These are phyloP conservation scores for Gossypium australe DNA, from an alignment of 345 rosid species.

Conservation along the genomic window DNA sequence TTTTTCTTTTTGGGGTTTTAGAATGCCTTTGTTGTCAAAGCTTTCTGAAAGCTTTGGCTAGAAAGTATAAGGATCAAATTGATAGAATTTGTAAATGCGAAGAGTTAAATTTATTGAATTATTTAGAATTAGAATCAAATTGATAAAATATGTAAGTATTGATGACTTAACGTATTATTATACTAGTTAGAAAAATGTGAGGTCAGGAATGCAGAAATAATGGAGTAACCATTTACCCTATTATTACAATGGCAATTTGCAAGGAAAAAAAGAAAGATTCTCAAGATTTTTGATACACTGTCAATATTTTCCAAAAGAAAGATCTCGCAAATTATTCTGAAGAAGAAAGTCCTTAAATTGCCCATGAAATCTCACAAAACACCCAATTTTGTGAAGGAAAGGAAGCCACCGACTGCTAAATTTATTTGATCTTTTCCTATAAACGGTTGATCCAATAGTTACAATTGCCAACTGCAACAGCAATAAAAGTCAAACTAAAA, in stretches of 20 bases:
- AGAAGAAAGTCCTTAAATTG: not conserved
- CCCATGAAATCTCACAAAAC: not conserved
- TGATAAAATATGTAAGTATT: too few species aligned
- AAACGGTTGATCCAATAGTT: not conserved
- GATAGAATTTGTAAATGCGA: too few species aligned
- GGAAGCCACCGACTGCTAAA: not conserved
- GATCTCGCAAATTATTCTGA: not conserved
- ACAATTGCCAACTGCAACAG: not conserved
- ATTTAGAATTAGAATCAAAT: too few species aligned
- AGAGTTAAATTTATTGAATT: too few species aligned
- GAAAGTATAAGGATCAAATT: too few species aligned
- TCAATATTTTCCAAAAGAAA: not conserved
- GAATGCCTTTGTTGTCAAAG: too few species aligned
- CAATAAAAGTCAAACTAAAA: not conserved
- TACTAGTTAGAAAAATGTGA: too few species aligned
- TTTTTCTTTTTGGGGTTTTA: too few species aligned
- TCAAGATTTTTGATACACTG: not conserved
- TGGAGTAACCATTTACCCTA: too few species aligned
- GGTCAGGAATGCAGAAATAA: too few species aligned
- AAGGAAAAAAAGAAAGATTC: not conserved
- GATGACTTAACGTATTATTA: too few species aligned
- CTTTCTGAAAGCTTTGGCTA: accelerated
- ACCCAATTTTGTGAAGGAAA: not conserved
- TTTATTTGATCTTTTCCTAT: not conserved
- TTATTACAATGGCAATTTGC: too few species aligned